These are phyloP conservation scores for Acanthamoeba polyphaga DNA, from an alignment of 208 protist species.

Conservation along the genomic window DNA sequence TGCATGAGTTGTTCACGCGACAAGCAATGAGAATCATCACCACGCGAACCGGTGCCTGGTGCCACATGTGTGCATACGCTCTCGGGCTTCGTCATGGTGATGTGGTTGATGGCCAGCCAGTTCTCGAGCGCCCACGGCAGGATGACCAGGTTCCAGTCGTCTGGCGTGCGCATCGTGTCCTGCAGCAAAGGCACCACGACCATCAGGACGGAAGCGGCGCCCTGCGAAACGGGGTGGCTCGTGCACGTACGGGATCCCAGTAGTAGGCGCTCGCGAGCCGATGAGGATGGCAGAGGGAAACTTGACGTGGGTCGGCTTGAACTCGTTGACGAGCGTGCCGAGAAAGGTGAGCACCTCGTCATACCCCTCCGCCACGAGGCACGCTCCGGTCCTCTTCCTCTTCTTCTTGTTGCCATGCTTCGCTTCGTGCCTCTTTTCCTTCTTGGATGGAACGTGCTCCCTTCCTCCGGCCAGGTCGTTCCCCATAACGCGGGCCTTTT, in stretches of 20 bases:
- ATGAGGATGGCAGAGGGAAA: slow-evolving; percentile 26
- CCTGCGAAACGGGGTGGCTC: not conserved
- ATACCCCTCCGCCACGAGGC: not conserved
- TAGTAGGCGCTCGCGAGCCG: slow-evolving; percentile 23
- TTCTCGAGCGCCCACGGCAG: slow-evolving; percentile 43
- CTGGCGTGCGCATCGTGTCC: not conserved
- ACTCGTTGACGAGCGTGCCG: slow-evolving; percentile 43
- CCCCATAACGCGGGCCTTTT: not conserved
- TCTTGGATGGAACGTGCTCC: not conserved
- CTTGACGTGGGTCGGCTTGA: slow-evolving; percentile 4
- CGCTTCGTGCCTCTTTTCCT: not conserved
- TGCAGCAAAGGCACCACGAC: not conserved
- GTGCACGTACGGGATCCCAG: slow-evolving; percentile 37
- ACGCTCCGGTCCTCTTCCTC: not conserved
- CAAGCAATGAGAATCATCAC: too few species aligned
- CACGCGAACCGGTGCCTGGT: too few species aligned
- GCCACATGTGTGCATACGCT: not conserved
- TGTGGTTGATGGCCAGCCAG: slow-evolving; percentile 22
- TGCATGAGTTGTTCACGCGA: not conserved
- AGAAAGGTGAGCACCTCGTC: slow-evolving; percentile 52
- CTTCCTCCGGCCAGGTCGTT: not conserved
- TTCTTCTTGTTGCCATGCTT: not conserved
- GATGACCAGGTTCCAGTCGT: slow-evolving; percentile 28
- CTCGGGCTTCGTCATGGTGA: not conserved
- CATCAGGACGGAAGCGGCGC: not conserved